Conservation (phyloP, 179 eudicot species). For the Patellifolia procumbens region DNA sequence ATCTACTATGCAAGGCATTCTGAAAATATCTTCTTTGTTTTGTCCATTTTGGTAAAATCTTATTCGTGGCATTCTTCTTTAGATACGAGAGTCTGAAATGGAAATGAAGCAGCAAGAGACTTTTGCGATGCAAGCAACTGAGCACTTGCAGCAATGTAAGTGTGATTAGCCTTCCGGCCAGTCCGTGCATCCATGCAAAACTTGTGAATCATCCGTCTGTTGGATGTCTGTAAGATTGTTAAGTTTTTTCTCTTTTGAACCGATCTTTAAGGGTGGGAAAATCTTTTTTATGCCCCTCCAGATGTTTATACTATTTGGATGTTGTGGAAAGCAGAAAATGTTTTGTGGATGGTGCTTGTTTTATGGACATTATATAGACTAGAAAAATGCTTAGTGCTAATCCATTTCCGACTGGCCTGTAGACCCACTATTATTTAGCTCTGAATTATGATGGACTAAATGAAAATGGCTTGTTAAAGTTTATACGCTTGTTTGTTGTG, state of each 20-base stretch:
- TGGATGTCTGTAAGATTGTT: not conserved
- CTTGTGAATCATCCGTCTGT: not conserved
- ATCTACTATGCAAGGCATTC: conserved; percentile 6
- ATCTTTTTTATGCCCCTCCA: not conserved
- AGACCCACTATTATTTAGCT: not conserved
- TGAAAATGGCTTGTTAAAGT: not conserved
- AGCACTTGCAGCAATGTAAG: conserved; percentile 64
- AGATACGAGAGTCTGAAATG: conserved; percentile 78
- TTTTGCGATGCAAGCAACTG: conserved; percentile 58
- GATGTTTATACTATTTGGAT: not conserved
- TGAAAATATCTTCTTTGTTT: too few relatives aligned
- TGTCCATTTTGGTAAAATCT: conserved; percentile 20
- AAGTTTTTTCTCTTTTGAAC: not conserved
- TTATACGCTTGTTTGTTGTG: not conserved
- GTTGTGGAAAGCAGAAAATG: not conserved
- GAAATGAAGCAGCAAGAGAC: conserved; percentile 65
- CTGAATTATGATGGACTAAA: not conserved
- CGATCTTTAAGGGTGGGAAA: not conserved
- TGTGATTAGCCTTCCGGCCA: not conserved
- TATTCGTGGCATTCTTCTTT: conserved; percentile 19
- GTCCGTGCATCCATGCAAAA: conserved; percentile 2
- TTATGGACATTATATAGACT: not conserved
- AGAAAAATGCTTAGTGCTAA: not conserved
- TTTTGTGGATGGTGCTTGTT: not conserved
- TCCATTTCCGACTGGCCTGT: not conserved